Evolutionary conservation across 1,284 basidiomycete species (phyloP), one percentile per base, ranked within the genome.

Genomic region (Irpex sp.): DNA sequence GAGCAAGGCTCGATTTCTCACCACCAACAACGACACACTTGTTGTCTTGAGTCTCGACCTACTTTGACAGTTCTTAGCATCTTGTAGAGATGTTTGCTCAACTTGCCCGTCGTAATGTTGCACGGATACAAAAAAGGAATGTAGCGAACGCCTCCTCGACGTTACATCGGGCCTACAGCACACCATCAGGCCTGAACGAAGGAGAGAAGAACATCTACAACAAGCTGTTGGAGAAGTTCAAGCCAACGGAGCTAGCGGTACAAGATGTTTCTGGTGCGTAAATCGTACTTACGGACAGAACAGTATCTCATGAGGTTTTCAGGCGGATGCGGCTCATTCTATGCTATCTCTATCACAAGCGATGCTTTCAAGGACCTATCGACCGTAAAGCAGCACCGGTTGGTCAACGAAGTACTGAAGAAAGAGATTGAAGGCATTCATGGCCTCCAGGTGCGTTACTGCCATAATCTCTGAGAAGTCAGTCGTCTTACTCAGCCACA

Each of bases 281-380:
- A 67, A 17, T 13, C 13, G 6, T 59, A 15, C 51, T 63, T 17
- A 63, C 8, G 55, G 21, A 26, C 3, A 38, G n/a, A 48, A 47
- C 13, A 15, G 37, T 19, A 9, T 59, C 21, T 49, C 3, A 37
- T 31, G 26, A 47, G 51, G 65, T 11, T 26, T 59, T 2, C 68
- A 97, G 96, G 96, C 62, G 97, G 97, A 36, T 99, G 97, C 73
- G 97, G 97, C 9, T 86, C 91, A 2, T 99, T 99, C 78, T 99
- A 97, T 73, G 93, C 95, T 48, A 97, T 99, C 68, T 84, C 87
- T 47, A 92, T 99, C 65, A 86, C 91, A 3, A 95, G 93, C 63
- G 78, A 87, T 17, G 84, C 84, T 1, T 99, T 99, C 83, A 89
- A 91, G 67, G 97, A 92, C 13, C 76, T 98, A 40, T 77, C 92